A percentile compares a stretch with the other conserved stretches of the same genome.
These are phyloP conservation scores for Megacollybia marginata DNA, from an alignment of 768 basidiomycete genomes.

Conservation along the genomic window DNA sequence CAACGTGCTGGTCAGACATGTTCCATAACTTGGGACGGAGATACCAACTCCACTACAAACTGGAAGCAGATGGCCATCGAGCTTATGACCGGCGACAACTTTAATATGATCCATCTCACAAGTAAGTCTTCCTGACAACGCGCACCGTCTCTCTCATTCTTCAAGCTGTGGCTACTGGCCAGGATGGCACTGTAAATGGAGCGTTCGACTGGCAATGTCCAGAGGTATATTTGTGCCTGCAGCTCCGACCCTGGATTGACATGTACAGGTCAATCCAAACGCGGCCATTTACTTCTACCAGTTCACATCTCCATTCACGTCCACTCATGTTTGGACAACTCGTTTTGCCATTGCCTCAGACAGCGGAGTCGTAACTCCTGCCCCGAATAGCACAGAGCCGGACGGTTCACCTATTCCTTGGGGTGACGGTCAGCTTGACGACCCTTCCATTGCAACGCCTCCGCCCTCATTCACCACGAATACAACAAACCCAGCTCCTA, in stretches of 20 bases:
- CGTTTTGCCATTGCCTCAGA: constrained; percentile 67
- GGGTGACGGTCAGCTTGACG: constrained; percentile 55
- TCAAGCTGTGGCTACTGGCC: constrained; percentile 53
- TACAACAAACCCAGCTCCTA: neutral
- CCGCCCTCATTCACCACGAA: constrained; percentile 20
- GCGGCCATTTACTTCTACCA: constrained; percentile 79
- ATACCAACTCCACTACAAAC: constrained; percentile 36
- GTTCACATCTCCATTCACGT: constrained; percentile 39
- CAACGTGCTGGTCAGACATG: constrained; percentile 56
- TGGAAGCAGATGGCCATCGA: constrained; percentile 74
- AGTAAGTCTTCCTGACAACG: constrained; percentile 33
- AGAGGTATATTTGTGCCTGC: constrained; percentile 30
- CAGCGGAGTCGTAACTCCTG: constrained; percentile 34
- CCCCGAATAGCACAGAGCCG: constrained; percentile 48
- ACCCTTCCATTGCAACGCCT: constrained; percentile 31
- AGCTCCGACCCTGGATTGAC: neutral
- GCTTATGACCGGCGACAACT: constrained; percentile 76
- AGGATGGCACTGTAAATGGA: constrained; percentile 54
- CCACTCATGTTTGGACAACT: constrained; percentile 53
- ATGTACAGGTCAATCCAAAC: constrained; percentile 50
- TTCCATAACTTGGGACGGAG: constrained; percentile 50
- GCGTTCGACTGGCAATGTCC: constrained; percentile 60
- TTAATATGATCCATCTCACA: constrained; percentile 57
- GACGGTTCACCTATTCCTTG: constrained; percentile 47
- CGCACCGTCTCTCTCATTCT: neutral